phyloP scores from a whole-genome alignment of 768 basidiomycete genomes.

The Suillus tomentosus region DNA sequence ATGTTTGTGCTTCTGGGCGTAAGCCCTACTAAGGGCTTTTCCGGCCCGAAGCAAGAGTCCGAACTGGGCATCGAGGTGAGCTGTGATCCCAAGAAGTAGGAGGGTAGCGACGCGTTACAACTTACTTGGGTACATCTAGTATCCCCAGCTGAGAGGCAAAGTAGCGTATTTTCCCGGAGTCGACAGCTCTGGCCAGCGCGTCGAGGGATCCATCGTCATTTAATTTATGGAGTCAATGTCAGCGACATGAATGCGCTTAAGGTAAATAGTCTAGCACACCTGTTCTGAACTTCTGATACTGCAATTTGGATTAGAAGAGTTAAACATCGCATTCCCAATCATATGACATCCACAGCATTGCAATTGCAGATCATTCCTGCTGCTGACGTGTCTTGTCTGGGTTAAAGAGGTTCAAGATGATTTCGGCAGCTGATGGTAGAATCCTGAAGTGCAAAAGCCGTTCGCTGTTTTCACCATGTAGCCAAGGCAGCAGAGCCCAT shows the following conservation, averaged over 20 bases:
- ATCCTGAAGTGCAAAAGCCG: background rate
- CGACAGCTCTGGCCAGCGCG: slow-evolving; percentile 50
- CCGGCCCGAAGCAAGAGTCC: background rate
- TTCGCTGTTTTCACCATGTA: background rate
- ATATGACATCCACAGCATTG: background rate
- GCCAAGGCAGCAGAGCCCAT: background rate
- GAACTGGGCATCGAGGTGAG: background rate
- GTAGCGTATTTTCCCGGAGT: slow-evolving; percentile 58
- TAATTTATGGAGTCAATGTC: slow-evolving; percentile 52
- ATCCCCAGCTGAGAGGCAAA: slow-evolving; percentile 76
- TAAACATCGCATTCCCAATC: no score
- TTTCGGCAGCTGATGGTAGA: background rate
- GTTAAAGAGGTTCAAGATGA: background rate
- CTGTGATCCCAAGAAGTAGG: background rate
- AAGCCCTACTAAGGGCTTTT: no score
- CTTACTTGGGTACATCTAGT: slow-evolving; percentile 26
- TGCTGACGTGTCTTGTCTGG: background rate
- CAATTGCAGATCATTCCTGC: background rate
- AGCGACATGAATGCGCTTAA: slow-evolving; percentile 7
- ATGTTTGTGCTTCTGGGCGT: no score
- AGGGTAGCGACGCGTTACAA: background rate
- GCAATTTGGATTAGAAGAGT: background rate
- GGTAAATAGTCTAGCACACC: slow-evolving; percentile 37
- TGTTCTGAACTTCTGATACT: slow-evolving; percentile 23
- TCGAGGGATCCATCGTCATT: slow-evolving; percentile 57